phyloP scores from a whole-genome alignment of 1,284 basidiomycete genomes.

The Phellinidium pouzarii region DNA sequence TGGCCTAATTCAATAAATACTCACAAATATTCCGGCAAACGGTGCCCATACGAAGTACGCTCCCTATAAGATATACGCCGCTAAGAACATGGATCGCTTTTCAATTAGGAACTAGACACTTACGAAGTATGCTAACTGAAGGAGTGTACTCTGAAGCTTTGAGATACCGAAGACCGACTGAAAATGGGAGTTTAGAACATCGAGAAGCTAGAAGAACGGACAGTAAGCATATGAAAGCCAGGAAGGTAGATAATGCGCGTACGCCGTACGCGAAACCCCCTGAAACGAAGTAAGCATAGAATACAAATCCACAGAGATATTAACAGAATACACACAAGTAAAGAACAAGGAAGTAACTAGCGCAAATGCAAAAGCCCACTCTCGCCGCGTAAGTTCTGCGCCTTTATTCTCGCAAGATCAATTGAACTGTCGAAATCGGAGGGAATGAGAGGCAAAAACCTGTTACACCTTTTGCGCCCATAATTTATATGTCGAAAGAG shows the following conservation, averaged over 20 bases:
- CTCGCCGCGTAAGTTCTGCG: constrained; percentile 37
- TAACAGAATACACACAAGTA: constrained; percentile 48
- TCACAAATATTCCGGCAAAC: constrained; percentile 49
- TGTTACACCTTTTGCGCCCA: background rate
- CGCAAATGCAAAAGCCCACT: constrained; percentile 55
- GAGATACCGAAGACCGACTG: constrained; percentile 65
- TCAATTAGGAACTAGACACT: background rate
- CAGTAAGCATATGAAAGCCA: constrained; percentile 12
- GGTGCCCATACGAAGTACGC: constrained; percentile 65
- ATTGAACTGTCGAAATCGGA: background rate
- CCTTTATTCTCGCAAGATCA: constrained; percentile 27
- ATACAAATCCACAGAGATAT: background rate
- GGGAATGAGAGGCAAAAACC: background rate
- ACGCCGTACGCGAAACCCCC: constrained; percentile 73
- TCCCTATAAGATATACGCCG: constrained; percentile 31
- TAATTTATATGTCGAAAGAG: background rate
- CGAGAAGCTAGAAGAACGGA: constrained; percentile 53
- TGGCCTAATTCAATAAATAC: constrained; percentile 19
- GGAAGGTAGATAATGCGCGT: constrained; percentile 22
- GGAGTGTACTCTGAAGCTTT: constrained; percentile 74
- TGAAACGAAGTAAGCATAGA: constrained; percentile 20
- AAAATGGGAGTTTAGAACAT: constrained; percentile 81
- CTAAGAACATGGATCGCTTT: too few species aligned
- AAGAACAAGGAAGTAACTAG: constrained; percentile 79
- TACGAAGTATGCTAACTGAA: constrained; percentile 83